Evolutionary conservation across 208 protist genomes (phyloP).

Genomic region (Jaenimonas drosophilae): DNA sequence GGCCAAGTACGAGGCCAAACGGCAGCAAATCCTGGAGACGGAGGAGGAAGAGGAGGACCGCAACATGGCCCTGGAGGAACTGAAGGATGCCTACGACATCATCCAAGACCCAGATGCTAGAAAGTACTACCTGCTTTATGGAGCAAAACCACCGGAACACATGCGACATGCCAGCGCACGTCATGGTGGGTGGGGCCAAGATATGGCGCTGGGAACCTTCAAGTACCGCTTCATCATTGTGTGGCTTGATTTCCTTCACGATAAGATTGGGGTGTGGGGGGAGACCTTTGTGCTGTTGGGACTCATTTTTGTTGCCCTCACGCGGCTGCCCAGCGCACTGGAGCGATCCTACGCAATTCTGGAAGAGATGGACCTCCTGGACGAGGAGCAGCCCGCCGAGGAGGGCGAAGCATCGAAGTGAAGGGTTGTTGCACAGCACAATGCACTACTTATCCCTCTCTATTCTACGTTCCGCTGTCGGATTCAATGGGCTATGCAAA

Average conservation of each 20-base stretch:
- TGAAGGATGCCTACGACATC: constrained; percentile 84
- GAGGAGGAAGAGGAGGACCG: constrained; percentile 68
- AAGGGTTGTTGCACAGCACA: background rate
- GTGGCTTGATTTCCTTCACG: constrained; percentile 74
- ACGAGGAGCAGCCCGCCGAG: constrained; percentile 17
- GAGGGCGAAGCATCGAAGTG: background rate
- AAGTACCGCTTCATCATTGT: constrained; percentile 75
- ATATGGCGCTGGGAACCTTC: constrained; percentile 61
- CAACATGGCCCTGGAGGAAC: constrained; percentile 72
- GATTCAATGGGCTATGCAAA: too few relatives aligned
- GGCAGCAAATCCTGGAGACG: constrained; percentile 32
- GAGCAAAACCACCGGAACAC: constrained; percentile 68
- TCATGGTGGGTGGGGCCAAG: constrained; percentile 83
- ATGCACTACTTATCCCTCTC: background rate
- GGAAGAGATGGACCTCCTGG: constrained; percentile 58
- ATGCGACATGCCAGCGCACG: constrained; percentile 72
- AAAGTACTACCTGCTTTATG: constrained; percentile 88
- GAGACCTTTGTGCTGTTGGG: constrained; percentile 51
- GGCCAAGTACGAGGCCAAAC: constrained; percentile 71
- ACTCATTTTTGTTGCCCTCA: constrained; percentile 45
- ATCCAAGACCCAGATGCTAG: constrained; percentile 67
- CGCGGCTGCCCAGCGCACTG: constrained; percentile 42
- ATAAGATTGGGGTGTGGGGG: constrained; percentile 64
- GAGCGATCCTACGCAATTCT: constrained; percentile 45
- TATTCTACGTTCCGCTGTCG: too few relatives aligned